Percentiles rank a stretch among this genome's conserved stretches.
Evolutionary conservation across 2,329 filamentous ascomycete species (phyloP).

Genomic region (Trichophyton equinum): DNA sequence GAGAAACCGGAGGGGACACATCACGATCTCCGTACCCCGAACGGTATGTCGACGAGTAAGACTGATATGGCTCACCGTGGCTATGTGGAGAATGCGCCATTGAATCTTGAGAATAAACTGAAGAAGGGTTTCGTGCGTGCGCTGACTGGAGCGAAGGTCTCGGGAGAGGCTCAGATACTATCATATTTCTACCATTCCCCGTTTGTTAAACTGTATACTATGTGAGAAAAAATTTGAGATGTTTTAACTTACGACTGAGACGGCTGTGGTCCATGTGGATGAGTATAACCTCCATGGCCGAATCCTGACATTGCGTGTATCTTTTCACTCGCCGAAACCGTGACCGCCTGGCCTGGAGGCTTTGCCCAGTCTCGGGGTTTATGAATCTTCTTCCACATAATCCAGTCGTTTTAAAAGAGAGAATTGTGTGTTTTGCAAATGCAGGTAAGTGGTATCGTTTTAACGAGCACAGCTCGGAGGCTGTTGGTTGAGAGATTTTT

Average conservation of each 20-base stretch:
- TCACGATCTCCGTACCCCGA: constrained; percentile 17
- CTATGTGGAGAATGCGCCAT: background rate
- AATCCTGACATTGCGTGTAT: background rate
- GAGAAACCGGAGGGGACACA: constrained; percentile 38
- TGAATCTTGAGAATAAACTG: constrained; percentile 8
- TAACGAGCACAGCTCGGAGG: background rate
- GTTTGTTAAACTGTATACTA: background rate
- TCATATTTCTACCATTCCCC: background rate
- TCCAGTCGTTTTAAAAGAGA: background rate
- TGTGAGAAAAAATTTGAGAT: background rate
- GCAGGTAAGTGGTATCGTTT: background rate
- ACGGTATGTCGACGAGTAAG: background rate
- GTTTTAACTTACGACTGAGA: background rate
- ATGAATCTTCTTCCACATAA: constrained; percentile 6
- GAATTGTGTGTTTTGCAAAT: background rate
- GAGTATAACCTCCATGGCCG: background rate
- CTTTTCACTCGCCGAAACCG: constrained; percentile 3
- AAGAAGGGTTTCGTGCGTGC: constrained; percentile 6
- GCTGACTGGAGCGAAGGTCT: background rate
- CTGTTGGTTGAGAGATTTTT: background rate
- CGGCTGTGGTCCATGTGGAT: background rate
- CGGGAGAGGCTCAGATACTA: background rate
- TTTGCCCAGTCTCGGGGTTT: constrained; percentile 4
- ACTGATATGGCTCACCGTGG: background rate
- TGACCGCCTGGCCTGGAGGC: background rate